Evolutionary conservation across 805 yeast species (phyloP).

Genomic region (Pachysolen tannophilus): DNA sequence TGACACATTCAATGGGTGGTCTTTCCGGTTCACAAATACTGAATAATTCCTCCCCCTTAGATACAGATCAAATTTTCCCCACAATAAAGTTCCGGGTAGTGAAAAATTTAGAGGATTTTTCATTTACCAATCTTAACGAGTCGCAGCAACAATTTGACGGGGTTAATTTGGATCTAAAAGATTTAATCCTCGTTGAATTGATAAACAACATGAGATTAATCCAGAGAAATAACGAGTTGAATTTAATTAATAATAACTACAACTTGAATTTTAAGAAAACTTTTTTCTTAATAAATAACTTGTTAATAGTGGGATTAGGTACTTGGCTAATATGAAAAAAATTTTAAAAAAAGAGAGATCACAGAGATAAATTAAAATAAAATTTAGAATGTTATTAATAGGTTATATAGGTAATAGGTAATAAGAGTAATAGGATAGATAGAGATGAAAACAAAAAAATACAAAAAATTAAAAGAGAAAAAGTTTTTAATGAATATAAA

Average conservation of each 20-base stretch:
- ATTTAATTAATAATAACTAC: conserved; percentile 20
- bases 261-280: conserved; percentile 20
- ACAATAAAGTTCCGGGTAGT: conserved; percentile 35
- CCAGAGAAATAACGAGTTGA: conserved; percentile 23
- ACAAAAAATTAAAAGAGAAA: not conserved
- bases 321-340: conserved; percentile 22
- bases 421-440: not conserved
- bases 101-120: conserved; percentile 35
- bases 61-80: conserved; percentile 17
- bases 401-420: no score
- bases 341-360: not conserved
- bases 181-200: conserved; percentile 20
- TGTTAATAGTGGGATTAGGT: conserved; percentile 29
- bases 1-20: conserved; percentile 6
- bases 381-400: no score
- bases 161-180: conserved; percentile 17
- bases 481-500: not conserved
- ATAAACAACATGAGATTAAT: conserved; percentile 20
- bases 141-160: conserved; percentile 2
- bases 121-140: conserved; percentile 24
- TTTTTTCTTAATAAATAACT: conserved; percentile 27
- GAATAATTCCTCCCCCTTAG: not conserved
- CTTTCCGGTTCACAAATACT: conserved; percentile 9
- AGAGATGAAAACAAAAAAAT: not conserved
- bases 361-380: not conserved